Evolutionary conservation across 2,329 filamentous ascomycete genomes (phyloP).

Genomic region (Fusarium sp.): DNA sequence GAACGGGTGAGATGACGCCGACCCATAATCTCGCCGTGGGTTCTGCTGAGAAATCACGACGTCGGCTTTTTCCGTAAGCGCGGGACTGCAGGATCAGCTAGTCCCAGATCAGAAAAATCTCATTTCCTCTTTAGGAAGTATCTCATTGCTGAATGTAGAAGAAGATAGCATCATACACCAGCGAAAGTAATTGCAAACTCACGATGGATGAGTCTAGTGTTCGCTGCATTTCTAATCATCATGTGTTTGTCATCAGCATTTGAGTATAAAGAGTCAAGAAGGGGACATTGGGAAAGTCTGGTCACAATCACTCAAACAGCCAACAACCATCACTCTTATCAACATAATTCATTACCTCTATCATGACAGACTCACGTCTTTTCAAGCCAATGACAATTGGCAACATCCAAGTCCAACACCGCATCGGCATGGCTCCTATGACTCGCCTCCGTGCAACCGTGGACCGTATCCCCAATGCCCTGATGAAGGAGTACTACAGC

Average conservation of each 20-base stretch:
- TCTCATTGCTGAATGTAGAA: background rate
- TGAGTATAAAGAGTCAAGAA: background rate
- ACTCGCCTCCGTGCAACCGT: slow-evolving; percentile 63
- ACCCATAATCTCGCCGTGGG: background rate
- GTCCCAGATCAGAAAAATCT: background rate
- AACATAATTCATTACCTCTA: too few relatives aligned
- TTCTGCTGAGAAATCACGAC: slow-evolving; percentile 16
- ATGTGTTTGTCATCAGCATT: background rate
- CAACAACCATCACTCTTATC: too few relatives aligned
- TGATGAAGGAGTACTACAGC: slow-evolving; percentile 60
- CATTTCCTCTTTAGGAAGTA: slow-evolving; percentile 21
- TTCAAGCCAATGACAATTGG: slow-evolving; percentile 59
- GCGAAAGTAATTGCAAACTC: rapidly evolving
- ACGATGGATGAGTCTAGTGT: rapidly evolving
- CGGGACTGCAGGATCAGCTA: background rate
- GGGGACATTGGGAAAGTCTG: rapidly evolving
- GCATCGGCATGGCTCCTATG: slow-evolving; percentile 67
- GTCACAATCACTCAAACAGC: too few relatives aligned
- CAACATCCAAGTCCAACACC: slow-evolving; percentile 53
- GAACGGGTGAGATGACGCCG: background rate
- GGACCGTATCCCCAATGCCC: slow-evolving; percentile 40
- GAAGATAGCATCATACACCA: background rate
- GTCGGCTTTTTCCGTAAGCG: too few relatives aligned
- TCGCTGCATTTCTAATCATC: background rate
- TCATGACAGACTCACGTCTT: slow-evolving; percentile 49